Base-by-base conservation (phyloP, 306 rosid species). In the Dryas octopetala region DNA sequence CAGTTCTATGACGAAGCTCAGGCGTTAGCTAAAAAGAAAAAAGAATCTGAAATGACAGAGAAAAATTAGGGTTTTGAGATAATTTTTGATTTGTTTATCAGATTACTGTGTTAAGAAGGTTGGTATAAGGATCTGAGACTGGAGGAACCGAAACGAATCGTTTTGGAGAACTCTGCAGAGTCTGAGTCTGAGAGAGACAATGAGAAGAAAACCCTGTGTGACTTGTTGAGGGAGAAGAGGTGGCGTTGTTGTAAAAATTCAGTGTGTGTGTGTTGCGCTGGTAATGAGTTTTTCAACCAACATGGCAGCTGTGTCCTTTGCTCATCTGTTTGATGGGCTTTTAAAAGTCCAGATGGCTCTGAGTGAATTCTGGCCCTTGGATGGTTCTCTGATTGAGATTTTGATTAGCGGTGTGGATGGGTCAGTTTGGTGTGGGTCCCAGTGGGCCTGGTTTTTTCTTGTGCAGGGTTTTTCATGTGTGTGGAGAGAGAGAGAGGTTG, bases 251-350 rank as follows among this genome's bases (percentile, higher is more conserved):
- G 61, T 17, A 26, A n/a, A 55, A 55, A 15, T 32, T 32, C 38
- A 32, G 38, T 32, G 38, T 2, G 38, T 32, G 14, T 49, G 11
- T 23, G 40, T 59, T 59, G 72, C 44, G 60, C 46, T 68, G 61
- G 73, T 68, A 65, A 65, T 58, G 66, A 57, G 66, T 26, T 57
- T 71, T 71, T 46, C 58, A 6, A 66, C 71, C 55, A 58, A 58
- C 40, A 9, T 2, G 9, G 43, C 23, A 48, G 17, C 60, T 38
- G 67, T 28, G 17, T 60, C 47, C 6, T 32, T 32, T 32, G 38
- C 38, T 2, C 38, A 44, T 71, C 66, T 14, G 46, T 32, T 32
- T 72, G 57, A 58, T 45, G 76, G 66, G 66, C 41, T 1, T 43
- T n/a, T 59, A 23, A 53, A 32, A 32, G 28, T 47, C 67, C 51